Evolutionary conservation across 768 basidiomycete species (phyloP), one percentile per base, ranked within the genome.

Genomic region (Lactarius quietus): DNA sequence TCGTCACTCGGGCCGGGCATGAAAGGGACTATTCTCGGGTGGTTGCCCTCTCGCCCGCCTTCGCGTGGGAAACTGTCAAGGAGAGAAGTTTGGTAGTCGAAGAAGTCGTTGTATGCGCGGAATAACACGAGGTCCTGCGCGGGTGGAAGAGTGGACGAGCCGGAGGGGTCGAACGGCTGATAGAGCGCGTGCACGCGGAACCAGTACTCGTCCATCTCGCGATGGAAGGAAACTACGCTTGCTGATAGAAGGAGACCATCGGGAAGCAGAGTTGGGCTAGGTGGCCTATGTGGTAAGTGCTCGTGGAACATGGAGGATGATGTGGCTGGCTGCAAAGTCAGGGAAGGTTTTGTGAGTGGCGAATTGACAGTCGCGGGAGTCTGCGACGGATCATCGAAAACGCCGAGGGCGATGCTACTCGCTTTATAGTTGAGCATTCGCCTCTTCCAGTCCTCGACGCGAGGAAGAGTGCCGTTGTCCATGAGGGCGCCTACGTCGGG

Each of bases 361-460:
- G 62, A 58, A n/a, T 59, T 58, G 15, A 57, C 31, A 18, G 51
- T 52, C 6, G 36, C 31, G 15, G 82, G 77, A n/a, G 76, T 72
- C 28, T 80, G 75, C 59, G 73, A 74, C 36, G 81, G 71, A 20
- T 84, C 78, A 64, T 98, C 96, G 72, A 98, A 85, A 53, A 93
- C 89, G 51, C 97, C 97, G 20, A 99, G 84, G 7, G 95, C 84
- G 74, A 99, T 99, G 74, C 92, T 93, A 75, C 89, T 93, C 70
- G 94, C 92, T 76, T 98, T 98, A 81, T 99, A 99, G 70, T 83
- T 89, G 62, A 95, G 84, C 83, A 98, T 92, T 26, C 92, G 90
- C 71, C 88, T 88, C 76, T 98, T 98, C 97, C 97, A 99, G 66
- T 98, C 95, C 74, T 99, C 97, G n/a, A 99, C 95, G 68, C 87